Base-by-base conservation (phyloP, 768 basidiomycete species). In the Coprinopsis sp. region DNA sequence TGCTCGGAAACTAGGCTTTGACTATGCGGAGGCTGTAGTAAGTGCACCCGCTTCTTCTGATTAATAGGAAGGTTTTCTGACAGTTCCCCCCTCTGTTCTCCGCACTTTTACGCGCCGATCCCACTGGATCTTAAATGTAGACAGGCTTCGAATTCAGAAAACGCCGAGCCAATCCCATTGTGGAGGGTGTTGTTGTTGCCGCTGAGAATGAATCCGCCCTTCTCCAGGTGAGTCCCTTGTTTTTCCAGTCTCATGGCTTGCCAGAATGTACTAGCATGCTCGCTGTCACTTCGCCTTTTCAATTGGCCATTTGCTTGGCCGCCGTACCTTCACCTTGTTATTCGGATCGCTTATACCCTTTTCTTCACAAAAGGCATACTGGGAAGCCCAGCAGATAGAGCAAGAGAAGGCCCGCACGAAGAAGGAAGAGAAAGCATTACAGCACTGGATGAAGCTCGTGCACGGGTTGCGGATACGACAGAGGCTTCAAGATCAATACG, bases 81-180 rank as follows among this genome's bases (percentile, higher is more conserved):
- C 39, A 31, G 22, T 40, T 16, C 46, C 25, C 50, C 40, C 42
- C 44, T 58, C 48, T 52, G 30, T 40, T 30, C 16, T 31, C 43
- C 5, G 34, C 12, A 11, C 18, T 1, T 33, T 34, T 13, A 23
- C 11, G 19, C 14, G 41, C 33, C 19, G 22, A 31, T 19, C 16
- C 47, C 47, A n/a, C 40, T 44, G 16, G 38, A 33, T n/a, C 25
- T 39, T 30, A 27, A 29, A 44, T 37, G 14, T 48, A 97, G 94
- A 91, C 84, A 47, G 88, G 93, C 12, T 99, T 98, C 63, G 95
- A 97, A 64, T 99, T 98, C 70, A 91, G 83, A 60, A 93, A 94
- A 63, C 84, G 89, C 25, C 78, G 86, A 41, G 95, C 96, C 0
- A 79, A 80, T 49, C 95, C 95, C 3, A 71, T 91, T 49, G 69